Evolutionary conservation across 768 basidiomycete genomes (phyloP).

Genomic region (Podaxis carcinomalis): DNA sequence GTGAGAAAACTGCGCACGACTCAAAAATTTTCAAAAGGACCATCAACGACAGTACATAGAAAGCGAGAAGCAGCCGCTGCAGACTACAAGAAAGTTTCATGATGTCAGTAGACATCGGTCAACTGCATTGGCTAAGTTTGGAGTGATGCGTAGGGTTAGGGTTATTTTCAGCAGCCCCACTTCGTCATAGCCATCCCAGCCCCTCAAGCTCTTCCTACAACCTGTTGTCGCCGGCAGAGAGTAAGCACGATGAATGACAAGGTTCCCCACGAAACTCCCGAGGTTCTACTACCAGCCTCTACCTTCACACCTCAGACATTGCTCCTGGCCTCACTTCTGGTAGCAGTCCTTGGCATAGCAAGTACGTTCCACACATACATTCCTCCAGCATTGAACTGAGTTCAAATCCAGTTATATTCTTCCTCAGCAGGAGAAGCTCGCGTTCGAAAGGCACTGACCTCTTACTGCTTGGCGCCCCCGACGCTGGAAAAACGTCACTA

Average conservation of each 20-base stretch:
- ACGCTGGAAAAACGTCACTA: slow-evolving; percentile 80
- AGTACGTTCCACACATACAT: slow-evolving; percentile 28
- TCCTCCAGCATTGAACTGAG: not conserved
- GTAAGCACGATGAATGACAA: slow-evolving; percentile 12
- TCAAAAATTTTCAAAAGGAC: too few relatives aligned
- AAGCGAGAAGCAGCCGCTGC: too few relatives aligned
- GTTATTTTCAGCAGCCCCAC: not conserved
- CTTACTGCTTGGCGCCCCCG: slow-evolving; percentile 71
- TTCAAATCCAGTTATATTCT: slow-evolving; percentile 33
- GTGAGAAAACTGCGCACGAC: too few relatives aligned
- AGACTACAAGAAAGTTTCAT: too few relatives aligned
- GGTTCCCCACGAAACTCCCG: slow-evolving; percentile 24
- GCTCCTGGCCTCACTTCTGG: slow-evolving; percentile 35
- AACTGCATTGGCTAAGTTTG: too few relatives aligned
- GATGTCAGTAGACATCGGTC: too few relatives aligned
- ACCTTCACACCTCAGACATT: slow-evolving; percentile 36
- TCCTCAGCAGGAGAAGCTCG: slow-evolving; percentile 40
- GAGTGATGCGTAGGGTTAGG: not conserved
- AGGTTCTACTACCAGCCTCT: slow-evolving; percentile 30
- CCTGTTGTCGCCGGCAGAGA: not conserved
- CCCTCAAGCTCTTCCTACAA: not conserved
- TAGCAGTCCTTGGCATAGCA: slow-evolving; percentile 39
- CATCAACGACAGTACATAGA: too few relatives aligned
- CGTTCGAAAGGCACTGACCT: slow-evolving; percentile 52
- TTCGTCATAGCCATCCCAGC: not conserved